Conservation (phyloP, 2,329 filamentous ascomycete genomes). For the Penicillium brasilianum region DNA sequence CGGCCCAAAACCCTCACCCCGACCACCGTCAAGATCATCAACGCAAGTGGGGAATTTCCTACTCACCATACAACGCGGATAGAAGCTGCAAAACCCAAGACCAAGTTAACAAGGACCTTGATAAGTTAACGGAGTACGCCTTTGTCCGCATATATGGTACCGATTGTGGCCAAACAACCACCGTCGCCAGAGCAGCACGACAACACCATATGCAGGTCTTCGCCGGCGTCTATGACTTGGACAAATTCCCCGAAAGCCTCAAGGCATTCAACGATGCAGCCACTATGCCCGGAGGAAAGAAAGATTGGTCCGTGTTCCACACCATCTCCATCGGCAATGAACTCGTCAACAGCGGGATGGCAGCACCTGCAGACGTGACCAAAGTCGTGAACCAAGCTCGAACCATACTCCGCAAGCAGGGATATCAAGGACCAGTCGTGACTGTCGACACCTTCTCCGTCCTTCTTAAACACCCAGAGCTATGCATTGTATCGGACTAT, state of each 20-base stretch:
- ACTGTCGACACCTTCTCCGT: slow-evolving; percentile 79
- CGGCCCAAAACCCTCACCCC: slow-evolving; percentile 12
- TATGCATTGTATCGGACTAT: slow-evolving; percentile 77
- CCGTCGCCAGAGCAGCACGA: slow-evolving; percentile 66
- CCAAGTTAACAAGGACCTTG: slow-evolving; percentile 70
- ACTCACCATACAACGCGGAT: slow-evolving; percentile 62
- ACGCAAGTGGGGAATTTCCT: slow-evolving; percentile 57
- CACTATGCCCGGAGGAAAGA: slow-evolving; percentile 41
- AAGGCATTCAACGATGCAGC: slow-evolving; percentile 64
- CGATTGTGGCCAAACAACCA: slow-evolving; percentile 74
- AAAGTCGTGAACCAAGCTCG: slow-evolving; percentile 64
- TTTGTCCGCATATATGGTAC: slow-evolving; percentile 78
- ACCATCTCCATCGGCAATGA: slow-evolving; percentile 83
- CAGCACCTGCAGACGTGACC: slow-evolving; percentile 59
- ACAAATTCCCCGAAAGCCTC: slow-evolving; percentile 62
- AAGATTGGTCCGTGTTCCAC: slow-evolving; percentile 70
- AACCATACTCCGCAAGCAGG: slow-evolving; percentile 61
- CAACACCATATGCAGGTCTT: slow-evolving; percentile 72
- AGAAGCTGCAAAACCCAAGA: slow-evolving; percentile 69
- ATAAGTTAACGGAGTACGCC: slow-evolving; percentile 61
- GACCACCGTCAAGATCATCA: slow-evolving; percentile 13
- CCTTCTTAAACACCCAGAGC: slow-evolving; percentile 66
- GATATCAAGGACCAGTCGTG: slow-evolving; percentile 75
- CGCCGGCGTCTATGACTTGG: slow-evolving; percentile 72
- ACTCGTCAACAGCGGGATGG: slow-evolving; percentile 68